These are phyloP conservation scores for Piromyces finnis DNA, from an alignment of 192 early-diverging fungal genomes.

Conservation along the genomic window DNA sequence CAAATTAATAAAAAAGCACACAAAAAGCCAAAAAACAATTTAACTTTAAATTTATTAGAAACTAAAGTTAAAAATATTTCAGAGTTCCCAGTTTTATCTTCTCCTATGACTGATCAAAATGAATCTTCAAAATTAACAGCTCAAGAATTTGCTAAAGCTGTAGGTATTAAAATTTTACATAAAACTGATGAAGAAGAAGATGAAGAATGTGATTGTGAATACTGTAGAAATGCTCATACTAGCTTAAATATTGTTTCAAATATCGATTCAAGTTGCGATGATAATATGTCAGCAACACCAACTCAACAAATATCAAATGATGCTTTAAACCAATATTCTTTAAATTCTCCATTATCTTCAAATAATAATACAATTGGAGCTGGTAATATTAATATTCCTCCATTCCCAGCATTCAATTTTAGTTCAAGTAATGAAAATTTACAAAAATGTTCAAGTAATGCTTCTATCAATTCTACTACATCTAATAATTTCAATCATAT, in stretches of 20 bases:
- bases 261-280: not conserved
- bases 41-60: not conserved
- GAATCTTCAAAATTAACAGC: not conserved
- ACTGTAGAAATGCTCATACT: not conserved
- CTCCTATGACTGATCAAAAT: not conserved
- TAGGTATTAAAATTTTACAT: not conserved
- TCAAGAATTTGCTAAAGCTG: not conserved
- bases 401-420: not conserved
- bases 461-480: not conserved
- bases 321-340: not conserved
- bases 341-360: not conserved
- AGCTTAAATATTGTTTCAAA: not conserved
- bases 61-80: not conserved
- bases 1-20: not conserved
- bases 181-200: not conserved
- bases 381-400: not conserved
- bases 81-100: not conserved
- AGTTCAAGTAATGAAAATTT: not conserved
- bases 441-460: not conserved
- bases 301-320: not conserved
- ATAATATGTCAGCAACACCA: not conserved
- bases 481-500: not conserved
- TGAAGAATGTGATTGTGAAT: not conserved
- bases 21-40: not conserved
- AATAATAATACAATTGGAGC: not conserved